These are phyloP conservation scores for Neurospora tetrasperma DNA, from an alignment of 495 filamentous ascomycete genomes.

Conservation along the genomic window DNA sequence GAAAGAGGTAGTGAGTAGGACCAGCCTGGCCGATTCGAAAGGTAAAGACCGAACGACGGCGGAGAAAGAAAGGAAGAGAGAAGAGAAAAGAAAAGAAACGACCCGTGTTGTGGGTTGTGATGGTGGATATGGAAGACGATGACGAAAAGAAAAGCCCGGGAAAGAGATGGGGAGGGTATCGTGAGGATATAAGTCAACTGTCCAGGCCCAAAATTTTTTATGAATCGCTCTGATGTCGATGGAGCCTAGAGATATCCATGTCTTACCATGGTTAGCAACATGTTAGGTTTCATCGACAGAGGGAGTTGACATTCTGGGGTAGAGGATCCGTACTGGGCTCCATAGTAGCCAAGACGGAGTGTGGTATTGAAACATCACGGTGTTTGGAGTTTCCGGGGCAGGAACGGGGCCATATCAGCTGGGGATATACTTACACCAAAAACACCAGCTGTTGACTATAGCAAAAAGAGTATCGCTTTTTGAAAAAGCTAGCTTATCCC, in stretches of 20 bases:
- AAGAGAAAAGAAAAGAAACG: slow-evolving; percentile 17
- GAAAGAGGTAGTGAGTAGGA: slow-evolving; percentile 20
- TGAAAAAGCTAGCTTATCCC: background rate
- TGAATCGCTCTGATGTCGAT: background rate
- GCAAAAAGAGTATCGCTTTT: background rate
- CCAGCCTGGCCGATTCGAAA: slow-evolving; percentile 27
- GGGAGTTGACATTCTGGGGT: background rate
- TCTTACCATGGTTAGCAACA: background rate
- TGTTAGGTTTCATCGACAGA: background rate
- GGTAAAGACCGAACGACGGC: slow-evolving; percentile 21
- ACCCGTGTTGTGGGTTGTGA: slow-evolving; percentile 14
- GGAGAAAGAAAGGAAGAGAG: slow-evolving; percentile 19
- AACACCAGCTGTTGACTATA: background rate
- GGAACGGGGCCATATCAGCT: background rate
- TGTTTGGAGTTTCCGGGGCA: background rate
- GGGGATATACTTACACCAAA: background rate
- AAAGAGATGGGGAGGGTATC: background rate
- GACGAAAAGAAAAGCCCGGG: slow-evolving; percentile 2
- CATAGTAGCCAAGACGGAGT: background rate
- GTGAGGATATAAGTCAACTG: background rate
- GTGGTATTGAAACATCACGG: background rate
- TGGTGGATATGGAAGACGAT: slow-evolving; percentile 21
- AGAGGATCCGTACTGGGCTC: background rate
- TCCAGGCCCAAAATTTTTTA: background rate
- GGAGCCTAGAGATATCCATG: background rate